Base-by-base conservation (phyloP, 495 filamentous ascomycete species). In the Schizothecium vesticola region DNA sequence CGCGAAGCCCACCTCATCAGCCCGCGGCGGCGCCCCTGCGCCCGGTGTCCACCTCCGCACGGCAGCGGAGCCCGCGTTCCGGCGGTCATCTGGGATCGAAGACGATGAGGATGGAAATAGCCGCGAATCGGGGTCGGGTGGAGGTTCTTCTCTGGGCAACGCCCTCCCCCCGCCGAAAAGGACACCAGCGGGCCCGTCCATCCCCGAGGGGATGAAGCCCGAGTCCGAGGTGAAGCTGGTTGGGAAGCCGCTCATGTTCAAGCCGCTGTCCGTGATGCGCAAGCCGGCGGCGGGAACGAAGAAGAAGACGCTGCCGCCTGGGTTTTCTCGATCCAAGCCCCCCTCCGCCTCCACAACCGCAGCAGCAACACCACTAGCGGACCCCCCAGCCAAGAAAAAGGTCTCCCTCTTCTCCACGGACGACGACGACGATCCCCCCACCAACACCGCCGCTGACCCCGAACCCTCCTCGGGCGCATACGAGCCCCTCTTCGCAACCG, bases 211-310 rank as follows among this genome's bases (percentile, higher is more conserved):
- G 3, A 77, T 83, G 70, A 83, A 80, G 64, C 77, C 82, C n/a
- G 82, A 80, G 8, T 81, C 82, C 23, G 86, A 91, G 60, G 83
- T 90, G 13, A 90, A 92, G 74, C 71, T 90, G 19, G 86, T 89
- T 51, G 91, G 90, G 7, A 94, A 92, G 69, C 84, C 91, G 23
- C 87, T 91, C 73, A 93, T 92, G 87, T 97, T 97, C 78, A 92
- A 90, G 75, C 93, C 93, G 1, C 77, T 97, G 25, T 96, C 92
- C 3, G 92, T 96, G 10, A 85, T 86, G 22, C 81, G 90, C 56
- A 90, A 89, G 65, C 67, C 67, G 29, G 61, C 62, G 51, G 43
- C 43, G 7, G 43, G 43, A 12, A 75, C 71, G 33, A 68, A 70
- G 58, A 72, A 73, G 64, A 56, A 55, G 13, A 5, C 56, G 24